Percentiles rank a stretch among this genome's conserved stretches.
Evolutionary conservation across 2,329 filamentous ascomycete species (phyloP).

Genomic region (Fusarium incarnatum): DNA sequence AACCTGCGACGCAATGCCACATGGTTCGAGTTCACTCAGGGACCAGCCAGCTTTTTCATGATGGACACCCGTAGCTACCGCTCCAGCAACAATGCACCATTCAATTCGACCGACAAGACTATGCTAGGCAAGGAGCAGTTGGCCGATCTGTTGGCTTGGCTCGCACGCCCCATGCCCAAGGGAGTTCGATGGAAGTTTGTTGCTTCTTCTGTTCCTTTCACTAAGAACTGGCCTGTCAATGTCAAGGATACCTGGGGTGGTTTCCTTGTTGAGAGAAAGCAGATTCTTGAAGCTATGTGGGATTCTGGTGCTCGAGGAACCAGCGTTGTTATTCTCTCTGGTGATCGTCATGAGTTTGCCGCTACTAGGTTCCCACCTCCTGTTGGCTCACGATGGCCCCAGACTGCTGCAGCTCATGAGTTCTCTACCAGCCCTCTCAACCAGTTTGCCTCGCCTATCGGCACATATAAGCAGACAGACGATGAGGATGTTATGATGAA

Average conservation of each 20-base stretch:
- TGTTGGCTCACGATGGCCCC: slow-evolving; percentile 69
- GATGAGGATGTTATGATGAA: slow-evolving; percentile 85
- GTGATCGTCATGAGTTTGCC: slow-evolving; percentile 96
- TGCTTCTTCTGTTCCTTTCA: slow-evolving; percentile 91
- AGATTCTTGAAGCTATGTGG: slow-evolving; percentile 93
- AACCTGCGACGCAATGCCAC: slow-evolving; percentile 68
- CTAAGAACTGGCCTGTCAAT: slow-evolving; percentile 96
- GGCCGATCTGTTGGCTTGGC: slow-evolving; percentile 80
- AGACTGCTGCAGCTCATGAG: slow-evolving; percentile 79
- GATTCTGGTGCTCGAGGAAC: slow-evolving; percentile 78
- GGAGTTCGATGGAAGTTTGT: slow-evolving; percentile 95
- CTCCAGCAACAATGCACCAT: slow-evolving; percentile 71
- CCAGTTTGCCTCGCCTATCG: slow-evolving; percentile 91
- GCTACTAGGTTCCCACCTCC: slow-evolving; percentile 82
- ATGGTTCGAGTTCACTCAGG: slow-evolving; percentile 90
- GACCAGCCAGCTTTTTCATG: slow-evolving; percentile 94
- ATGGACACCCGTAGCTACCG: slow-evolving; percentile 91
- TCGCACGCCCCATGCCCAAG: slow-evolving; percentile 75
- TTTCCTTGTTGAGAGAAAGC: slow-evolving; percentile 82
- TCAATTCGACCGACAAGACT: slow-evolving; percentile 75
- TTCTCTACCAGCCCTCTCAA: slow-evolving; percentile 92
- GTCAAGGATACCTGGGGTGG: slow-evolving; percentile 94
- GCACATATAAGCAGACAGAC: slow-evolving; percentile 85
- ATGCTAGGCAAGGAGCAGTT: slow-evolving; percentile 89
- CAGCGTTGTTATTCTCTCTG: slow-evolving; percentile 86